Base-by-base conservation (phyloP, 2,329 filamentous ascomycete genomes). In the Cercospora citrullina region DNA sequence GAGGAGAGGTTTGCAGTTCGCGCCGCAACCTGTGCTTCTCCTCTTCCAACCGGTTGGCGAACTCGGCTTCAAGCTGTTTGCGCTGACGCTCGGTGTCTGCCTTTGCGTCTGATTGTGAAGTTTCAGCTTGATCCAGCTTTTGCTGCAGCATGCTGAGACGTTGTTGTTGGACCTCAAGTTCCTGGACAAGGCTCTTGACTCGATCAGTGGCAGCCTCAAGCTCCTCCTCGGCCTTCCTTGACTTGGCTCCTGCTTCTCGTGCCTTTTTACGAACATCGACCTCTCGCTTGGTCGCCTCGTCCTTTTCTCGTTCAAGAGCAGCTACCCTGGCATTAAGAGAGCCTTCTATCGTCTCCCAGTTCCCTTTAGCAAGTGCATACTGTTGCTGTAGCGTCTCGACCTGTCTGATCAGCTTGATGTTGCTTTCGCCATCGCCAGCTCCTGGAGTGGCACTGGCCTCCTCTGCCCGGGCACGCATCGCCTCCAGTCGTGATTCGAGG, bases 311-410 rank as follows among this genome's bases (percentile, higher is more conserved):
- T 78, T 99, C 95, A 9, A 98, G 83, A 60, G 84, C 90, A 4
- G 89, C 86, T 10, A 95, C 86, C 66, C 94, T 88, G 23, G 92
- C 88, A 61, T 94, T 86, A 33, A 99, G 81, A 2, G 92, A 96
- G 9, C 91, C 88, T 79, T 99, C 94, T 69, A 99, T 96, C 0
- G 93, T 92, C 77, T 97, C 94, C 95, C 96, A 99, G 75, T 99
- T 99, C 76, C 96, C 93, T 73, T 92, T 95, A 1, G 95, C 95
- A 64, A 96, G 89, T 0, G 93, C 89, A 80, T 99, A 97, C 78
- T 99, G 96, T 6, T 92, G 95, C 79, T 99, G 95, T 42, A 99
- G 82, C 0, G 92, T 97, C 81, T 99, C 95, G 64, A 99, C 91
- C 80, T 99, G 96, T 48, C 95, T 89, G 53, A 98, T 84, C 48